Evolutionary conservation across 345 rosid genomes (phyloP).

Genomic region (Iberis pinnata): DNA sequence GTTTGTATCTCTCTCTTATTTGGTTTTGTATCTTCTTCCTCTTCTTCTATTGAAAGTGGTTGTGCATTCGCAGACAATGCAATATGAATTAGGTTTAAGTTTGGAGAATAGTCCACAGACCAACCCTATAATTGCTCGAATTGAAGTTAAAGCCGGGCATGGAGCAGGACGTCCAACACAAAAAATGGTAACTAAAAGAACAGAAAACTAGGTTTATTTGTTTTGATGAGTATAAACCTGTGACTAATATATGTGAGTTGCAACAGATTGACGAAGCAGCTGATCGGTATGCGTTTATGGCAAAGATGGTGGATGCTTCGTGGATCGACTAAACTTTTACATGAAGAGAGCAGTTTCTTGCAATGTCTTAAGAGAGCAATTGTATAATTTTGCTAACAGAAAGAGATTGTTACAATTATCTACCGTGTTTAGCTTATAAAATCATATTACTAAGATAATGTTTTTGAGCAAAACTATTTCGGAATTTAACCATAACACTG

Average conservation of each 20-base stretch:
- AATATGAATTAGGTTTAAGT: slow-evolving; percentile 58
- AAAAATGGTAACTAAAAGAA: slow-evolving; percentile 44
- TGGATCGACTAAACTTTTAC: slow-evolving; percentile 50
- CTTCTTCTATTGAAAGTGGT: neutral
- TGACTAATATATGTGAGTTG: slow-evolving; percentile 9
- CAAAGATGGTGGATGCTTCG: slow-evolving; percentile 56
- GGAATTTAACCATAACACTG: neutral
- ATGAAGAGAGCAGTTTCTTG: slow-evolving; percentile 1
- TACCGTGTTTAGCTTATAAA: neutral
- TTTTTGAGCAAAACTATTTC: neutral
- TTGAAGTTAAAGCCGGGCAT: slow-evolving; percentile 89
- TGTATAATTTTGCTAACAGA: neutral
- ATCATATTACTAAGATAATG: neutral
- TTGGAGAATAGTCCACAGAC: slow-evolving; percentile 75
- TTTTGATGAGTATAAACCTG: neutral
- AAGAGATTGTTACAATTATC: neutral
- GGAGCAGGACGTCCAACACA: slow-evolving; percentile 89
- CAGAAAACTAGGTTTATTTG: neutral
- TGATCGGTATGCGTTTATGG: slow-evolving; percentile 78
- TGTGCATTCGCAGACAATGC: slow-evolving; percentile 60
- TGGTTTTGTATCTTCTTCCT: slow-evolving; percentile 3
- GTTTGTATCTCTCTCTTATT: slow-evolving; percentile 38
- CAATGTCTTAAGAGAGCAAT: slow-evolving; percentile 6
- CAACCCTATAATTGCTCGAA: slow-evolving; percentile 76
- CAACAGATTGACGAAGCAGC: slow-evolving; percentile 81